These are phyloP conservation scores for Penicillium hordei DNA, from an alignment of 2,329 filamentous ascomycete genomes.

Conservation along the genomic window DNA sequence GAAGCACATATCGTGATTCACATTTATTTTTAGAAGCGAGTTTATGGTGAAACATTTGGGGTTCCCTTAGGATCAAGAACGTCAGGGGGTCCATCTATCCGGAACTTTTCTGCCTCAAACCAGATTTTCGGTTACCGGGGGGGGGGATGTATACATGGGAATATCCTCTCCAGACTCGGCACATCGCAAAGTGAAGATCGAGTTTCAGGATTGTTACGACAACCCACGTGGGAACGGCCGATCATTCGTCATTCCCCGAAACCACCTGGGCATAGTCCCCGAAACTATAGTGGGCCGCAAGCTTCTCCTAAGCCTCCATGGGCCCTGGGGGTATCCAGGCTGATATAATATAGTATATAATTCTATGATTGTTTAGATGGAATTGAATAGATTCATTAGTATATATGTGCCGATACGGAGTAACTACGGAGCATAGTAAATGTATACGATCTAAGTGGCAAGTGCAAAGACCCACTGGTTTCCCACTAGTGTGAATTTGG, in stretches of 20 bases:
- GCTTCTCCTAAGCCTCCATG: neutral
- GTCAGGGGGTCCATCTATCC: conserved; percentile 4
- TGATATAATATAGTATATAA: neutral
- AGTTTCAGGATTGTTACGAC: conserved; percentile 4
- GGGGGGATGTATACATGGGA: neutral
- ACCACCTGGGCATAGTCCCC: no score
- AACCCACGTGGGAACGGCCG: conserved; percentile 2
- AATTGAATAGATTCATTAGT: neutral
- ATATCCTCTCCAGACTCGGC: neutral
- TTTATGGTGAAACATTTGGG: conserved; percentile 2
- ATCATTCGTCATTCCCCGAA: neutral
- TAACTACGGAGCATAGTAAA: no score
- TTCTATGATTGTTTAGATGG: no score
- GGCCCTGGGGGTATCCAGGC: neutral
- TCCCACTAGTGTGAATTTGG: conserved; percentile 25
- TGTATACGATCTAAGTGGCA: neutral
- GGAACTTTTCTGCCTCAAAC: conserved; percentile 1
- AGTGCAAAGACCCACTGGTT: conserved; percentile 19
- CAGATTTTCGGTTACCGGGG: neutral
- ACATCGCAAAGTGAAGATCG: neutral
- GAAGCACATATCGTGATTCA: neutral
- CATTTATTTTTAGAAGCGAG: conserved; percentile 4
- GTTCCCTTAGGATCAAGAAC: neutral
- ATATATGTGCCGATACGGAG: no score
- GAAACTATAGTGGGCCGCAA: neutral